Evolutionary conservation across 1,284 basidiomycete genomes (phyloP).

Genomic region (Taiwanofungus camphoratus): DNA sequence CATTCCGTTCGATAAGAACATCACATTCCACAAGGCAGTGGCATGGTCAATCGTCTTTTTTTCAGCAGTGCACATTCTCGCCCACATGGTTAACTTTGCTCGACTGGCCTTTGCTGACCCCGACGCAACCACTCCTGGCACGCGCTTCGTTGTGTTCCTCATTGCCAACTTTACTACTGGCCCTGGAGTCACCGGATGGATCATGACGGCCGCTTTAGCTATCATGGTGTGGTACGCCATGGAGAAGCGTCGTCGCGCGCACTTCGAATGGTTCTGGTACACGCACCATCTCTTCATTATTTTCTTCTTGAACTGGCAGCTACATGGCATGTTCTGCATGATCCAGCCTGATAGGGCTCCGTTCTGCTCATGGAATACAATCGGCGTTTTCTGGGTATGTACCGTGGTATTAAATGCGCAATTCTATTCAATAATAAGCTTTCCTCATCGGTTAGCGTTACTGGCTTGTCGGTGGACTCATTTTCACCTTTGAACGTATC

Average conservation of each 20-base stretch:
- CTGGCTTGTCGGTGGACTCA: conserved; percentile 82
- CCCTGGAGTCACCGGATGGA: conserved; percentile 89
- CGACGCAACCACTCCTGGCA: conserved; percentile 43
- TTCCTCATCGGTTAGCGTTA: conserved; percentile 63
- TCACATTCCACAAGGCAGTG: conserved; percentile 83
- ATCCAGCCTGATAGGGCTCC: conserved; percentile 84
- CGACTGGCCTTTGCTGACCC: conserved; percentile 57
- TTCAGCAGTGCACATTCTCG: conserved; percentile 63
- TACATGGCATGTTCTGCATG: conserved; percentile 95
- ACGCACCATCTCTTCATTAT: conserved; percentile 83
- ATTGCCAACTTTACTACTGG: conserved; percentile 77
- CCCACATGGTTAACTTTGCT: conserved; percentile 80
- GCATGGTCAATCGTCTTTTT: conserved; percentile 83
- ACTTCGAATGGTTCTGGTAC: conserved; percentile 89
- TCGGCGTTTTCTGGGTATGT: conserved; percentile 87
- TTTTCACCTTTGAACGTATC: conserved; percentile 83
- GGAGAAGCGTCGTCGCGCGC: conserved; percentile 68
- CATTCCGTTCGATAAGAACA: conserved; percentile 88
- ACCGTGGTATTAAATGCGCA: not conserved
- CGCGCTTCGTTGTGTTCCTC: conserved; percentile 64
- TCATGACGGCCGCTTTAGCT: conserved; percentile 70
- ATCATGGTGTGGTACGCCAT: conserved; percentile 80
- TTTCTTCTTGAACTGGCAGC: conserved; percentile 88
- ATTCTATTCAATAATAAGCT: not conserved
- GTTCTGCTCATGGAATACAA: conserved; percentile 76